Evolutionary conservation across 805 yeast genomes (phyloP).

Genomic region (Dipodascus geniculatus): DNA sequence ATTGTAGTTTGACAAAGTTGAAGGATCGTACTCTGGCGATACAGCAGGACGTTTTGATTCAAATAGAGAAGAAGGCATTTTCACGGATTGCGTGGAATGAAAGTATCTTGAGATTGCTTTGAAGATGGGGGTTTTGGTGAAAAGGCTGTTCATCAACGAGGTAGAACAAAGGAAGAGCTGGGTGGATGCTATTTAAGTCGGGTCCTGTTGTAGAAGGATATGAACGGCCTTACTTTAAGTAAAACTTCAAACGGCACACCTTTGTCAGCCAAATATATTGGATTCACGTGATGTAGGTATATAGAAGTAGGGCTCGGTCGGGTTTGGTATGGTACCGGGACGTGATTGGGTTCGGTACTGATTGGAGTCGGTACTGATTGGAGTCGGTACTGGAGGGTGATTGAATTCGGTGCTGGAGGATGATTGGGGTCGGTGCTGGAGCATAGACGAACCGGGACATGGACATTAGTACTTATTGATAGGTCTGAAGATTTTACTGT

Average conservation of each 20-base stretch:
- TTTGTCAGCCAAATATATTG: background rate
- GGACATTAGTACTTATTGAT: too few relatives aligned
- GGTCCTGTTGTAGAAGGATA: background rate
- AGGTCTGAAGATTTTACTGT: too few relatives aligned
- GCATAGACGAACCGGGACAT: too few relatives aligned
- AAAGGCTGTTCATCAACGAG: background rate
- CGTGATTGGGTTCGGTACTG: too few relatives aligned
- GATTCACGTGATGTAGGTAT: background rate
- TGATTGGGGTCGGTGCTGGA: too few relatives aligned
- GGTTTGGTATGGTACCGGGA: too few relatives aligned
- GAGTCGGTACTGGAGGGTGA: too few relatives aligned
- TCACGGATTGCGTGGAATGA: background rate
- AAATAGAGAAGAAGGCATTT: conserved; percentile 7
- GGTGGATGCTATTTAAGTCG: background rate
- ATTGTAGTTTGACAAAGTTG: conserved; percentile 65
- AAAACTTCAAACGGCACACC: background rate
- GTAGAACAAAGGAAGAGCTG: background rate
- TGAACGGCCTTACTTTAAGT: background rate
- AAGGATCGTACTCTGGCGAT: conserved; percentile 42
- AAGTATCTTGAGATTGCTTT: background rate
- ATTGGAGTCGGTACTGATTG: too few relatives aligned
- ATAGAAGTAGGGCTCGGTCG: background rate
- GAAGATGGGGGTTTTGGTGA: background rate
- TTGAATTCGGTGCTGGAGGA: too few relatives aligned
- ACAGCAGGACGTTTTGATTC: conserved; percentile 7